phyloP scores from a whole-genome alignment of 169 alveolate species.

The Cryptosporidium xiaoi region DNA sequence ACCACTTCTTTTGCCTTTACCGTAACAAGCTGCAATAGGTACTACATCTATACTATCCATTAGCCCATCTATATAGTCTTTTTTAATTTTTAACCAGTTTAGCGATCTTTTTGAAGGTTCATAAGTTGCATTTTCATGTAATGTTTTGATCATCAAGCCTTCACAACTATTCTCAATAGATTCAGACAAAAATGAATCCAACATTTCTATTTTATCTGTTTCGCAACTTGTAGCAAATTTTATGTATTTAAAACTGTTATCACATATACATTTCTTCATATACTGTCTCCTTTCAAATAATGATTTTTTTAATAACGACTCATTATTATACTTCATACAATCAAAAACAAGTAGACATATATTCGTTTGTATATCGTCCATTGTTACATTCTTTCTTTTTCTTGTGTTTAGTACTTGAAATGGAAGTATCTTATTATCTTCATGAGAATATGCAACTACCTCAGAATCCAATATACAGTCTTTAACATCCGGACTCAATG shows the following conservation, averaged over 20 bases:
- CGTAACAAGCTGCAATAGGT: slow-evolving; percentile 97
- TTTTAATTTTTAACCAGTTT: slow-evolving; percentile 98
- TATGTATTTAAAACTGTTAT: slow-evolving; percentile 77
- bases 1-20: slow-evolving; percentile 94
- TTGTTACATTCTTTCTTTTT: slow-evolving; percentile 92
- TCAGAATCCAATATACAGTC: slow-evolving; percentile 95
- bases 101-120: slow-evolving; percentile 98
- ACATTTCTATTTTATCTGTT: slow-evolving; percentile 83
- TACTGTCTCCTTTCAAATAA: slow-evolving; percentile 86
- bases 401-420: slow-evolving; percentile 94
- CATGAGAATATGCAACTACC: slow-evolving; percentile 95
- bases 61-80: slow-evolving; percentile 96
- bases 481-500: slow-evolving; percentile 75
- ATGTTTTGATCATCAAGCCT: slow-evolving; percentile 98
- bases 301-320: slow-evolving; percentile 82
- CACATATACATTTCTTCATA: slow-evolving; percentile 75
- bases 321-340: slow-evolving; percentile 85
- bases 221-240: slow-evolving; percentile 83
- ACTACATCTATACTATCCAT: slow-evolving; percentile 98
- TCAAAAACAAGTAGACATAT: slow-evolving; percentile 91
- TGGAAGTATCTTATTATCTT: slow-evolving; percentile 91
- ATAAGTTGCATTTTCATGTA: slow-evolving; percentile 94
- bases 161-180: slow-evolving; percentile 92
- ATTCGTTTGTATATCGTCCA: slow-evolving; percentile 83
- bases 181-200: slow-evolving; percentile 85